phyloP scores from a whole-genome alignment of 23 red algal species.

The Gracilariopsis chorda region DNA sequence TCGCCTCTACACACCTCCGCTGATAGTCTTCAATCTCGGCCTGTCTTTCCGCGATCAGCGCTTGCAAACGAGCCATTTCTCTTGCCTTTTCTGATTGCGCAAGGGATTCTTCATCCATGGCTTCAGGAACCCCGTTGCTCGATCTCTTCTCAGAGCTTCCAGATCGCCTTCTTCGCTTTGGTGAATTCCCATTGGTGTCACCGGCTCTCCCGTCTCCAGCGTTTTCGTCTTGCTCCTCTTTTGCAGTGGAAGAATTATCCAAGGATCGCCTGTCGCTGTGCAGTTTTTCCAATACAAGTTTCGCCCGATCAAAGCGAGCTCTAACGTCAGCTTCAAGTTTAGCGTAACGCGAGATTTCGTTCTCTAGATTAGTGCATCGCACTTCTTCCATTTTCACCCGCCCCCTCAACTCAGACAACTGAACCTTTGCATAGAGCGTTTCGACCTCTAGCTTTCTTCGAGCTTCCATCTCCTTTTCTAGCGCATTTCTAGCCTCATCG shows the following conservation, averaged over 20 bases:
- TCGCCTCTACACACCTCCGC: conserved; percentile 26
- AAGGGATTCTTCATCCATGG: neutral
- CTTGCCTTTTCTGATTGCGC: neutral
- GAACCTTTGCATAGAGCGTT: conserved; percentile 22
- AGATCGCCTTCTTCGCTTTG: neutral
- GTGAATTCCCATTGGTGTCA: neutral
- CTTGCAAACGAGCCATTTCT: conserved; percentile 36
- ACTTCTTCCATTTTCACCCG: neutral
- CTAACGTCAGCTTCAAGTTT: neutral
- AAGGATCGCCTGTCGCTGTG: conserved; percentile 9
- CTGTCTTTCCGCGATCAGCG: conserved; percentile 33
- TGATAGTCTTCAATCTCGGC: conserved; percentile 48
- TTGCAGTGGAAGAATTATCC: neutral
- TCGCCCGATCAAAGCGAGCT: conserved; percentile 27
- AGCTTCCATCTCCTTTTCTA: conserved; percentile 40
- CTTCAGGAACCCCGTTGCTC: neutral
- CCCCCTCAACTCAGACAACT: neutral
- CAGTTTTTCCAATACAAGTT: conserved; percentile 36
- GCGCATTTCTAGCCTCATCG: conserved; percentile 13
- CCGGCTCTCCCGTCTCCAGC: neutral
- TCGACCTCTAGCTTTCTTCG: conserved; percentile 39
- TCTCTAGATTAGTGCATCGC: neutral
- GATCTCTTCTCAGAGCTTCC: neutral
- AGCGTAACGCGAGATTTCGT: conserved; percentile 27
- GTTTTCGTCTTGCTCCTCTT: conserved; percentile 9